Evolutionary conservation across 345 rosid species (phyloP).

Genomic region (Eucalyptus curtisii): DNA sequence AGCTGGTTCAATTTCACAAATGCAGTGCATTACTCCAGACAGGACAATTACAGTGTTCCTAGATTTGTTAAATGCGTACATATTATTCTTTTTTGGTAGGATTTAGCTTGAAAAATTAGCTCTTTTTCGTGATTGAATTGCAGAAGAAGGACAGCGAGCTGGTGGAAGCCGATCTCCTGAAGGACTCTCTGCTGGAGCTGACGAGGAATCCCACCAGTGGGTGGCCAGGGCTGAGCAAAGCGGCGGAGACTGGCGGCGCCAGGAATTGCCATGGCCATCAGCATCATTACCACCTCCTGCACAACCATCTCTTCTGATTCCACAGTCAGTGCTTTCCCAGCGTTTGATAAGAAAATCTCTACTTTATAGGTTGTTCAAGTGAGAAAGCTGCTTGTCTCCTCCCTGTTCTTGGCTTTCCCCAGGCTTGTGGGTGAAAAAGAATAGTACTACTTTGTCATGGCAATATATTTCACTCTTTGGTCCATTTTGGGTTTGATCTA

Average conservation of each 20-base stretch:
- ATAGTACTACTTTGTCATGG: background rate
- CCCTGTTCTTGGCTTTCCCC: background rate
- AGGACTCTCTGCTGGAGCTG: slow-evolving; percentile 71
- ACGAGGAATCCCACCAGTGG: slow-evolving; percentile 39
- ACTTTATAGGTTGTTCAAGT: background rate
- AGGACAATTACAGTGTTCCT: background rate
- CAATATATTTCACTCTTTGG: background rate
- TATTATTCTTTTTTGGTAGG: background rate
- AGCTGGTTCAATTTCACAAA: background rate
- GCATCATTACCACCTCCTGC: slow-evolving; percentile 16
- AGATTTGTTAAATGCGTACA: background rate
- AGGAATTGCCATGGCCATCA: slow-evolving; percentile 15
- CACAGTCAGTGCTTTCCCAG: background rate
- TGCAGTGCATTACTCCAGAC: background rate
- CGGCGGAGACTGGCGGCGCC: slow-evolving; percentile 15
- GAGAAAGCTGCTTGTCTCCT: background rate
- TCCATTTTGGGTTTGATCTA: background rate
- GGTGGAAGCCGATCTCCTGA: slow-evolving; percentile 70
- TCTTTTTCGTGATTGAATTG: background rate
- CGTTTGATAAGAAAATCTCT: background rate
- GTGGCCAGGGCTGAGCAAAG: slow-evolving; percentile 36
- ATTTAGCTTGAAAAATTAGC: background rate
- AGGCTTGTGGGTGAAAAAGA: background rate
- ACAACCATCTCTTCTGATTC: slow-evolving; percentile 14
- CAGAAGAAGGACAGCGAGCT: slow-evolving; percentile 69